A percentile compares a stretch with the other conserved stretches of the same genome.
Evolutionary conservation across 2,329 filamentous ascomycete species (phyloP).

Genomic region (Lasiodiplodia sp.): DNA sequence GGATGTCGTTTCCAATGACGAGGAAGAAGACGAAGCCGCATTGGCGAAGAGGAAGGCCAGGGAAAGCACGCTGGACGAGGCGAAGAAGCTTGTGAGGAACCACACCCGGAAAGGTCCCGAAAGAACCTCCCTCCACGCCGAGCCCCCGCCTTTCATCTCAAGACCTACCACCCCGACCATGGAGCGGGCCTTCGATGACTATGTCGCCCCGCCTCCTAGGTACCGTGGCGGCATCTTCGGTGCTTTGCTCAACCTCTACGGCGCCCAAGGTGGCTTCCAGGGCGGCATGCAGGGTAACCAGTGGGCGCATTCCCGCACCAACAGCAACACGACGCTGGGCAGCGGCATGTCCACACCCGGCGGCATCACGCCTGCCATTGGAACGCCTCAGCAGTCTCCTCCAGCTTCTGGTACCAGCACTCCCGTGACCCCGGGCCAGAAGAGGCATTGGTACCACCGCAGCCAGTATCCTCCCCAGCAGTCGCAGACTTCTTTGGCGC

Average conservation of each 20-base stretch:
- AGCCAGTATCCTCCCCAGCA: slow-evolving; percentile 40
- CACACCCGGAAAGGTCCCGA: slow-evolving; percentile 41
- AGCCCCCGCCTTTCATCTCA: slow-evolving; percentile 40
- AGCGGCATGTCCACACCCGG: slow-evolving; percentile 21
- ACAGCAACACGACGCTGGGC: slow-evolving; percentile 21
- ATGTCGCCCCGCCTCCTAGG: slow-evolving; percentile 70
- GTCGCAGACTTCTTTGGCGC: slow-evolving; percentile 52
- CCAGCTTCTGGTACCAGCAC: slow-evolving; percentile 53
- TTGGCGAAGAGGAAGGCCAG: slow-evolving; percentile 6
- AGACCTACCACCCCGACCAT: slow-evolving; percentile 58
- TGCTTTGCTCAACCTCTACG: slow-evolving; percentile 74
- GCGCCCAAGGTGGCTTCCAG: slow-evolving; percentile 11
- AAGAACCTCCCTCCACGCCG: slow-evolving; percentile 15
- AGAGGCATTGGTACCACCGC: slow-evolving; percentile 30
- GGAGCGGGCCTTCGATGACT: slow-evolving; percentile 63
- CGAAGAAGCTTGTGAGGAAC: slow-evolving; percentile 52
- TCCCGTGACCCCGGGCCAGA: slow-evolving; percentile 39
- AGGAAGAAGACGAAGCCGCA: slow-evolving; percentile 33
- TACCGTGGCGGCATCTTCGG: slow-evolving; percentile 78
- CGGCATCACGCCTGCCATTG: slow-evolving; percentile 37
- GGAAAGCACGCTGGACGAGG: slow-evolving; percentile 49
- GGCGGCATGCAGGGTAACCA: background rate
- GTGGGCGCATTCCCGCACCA: slow-evolving; percentile 8
- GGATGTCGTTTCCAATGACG: slow-evolving; percentile 27
- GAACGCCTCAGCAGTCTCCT: slow-evolving; percentile 48